Conservation (phyloP, 1,284 basidiomycete genomes). For the Sporisorium scitamineum region DNA sequence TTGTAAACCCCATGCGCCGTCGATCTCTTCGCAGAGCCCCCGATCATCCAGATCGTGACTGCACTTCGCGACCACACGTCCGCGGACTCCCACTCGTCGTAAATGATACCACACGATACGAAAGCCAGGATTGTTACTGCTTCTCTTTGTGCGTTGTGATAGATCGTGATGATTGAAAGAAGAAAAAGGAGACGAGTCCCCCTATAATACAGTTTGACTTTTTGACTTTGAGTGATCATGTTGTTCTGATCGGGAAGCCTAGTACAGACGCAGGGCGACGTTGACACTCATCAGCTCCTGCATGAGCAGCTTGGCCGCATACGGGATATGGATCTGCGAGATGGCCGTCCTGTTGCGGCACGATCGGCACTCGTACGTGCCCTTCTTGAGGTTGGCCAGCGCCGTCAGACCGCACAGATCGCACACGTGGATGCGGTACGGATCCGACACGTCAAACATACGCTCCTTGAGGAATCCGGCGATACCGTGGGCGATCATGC, state of each 20-base stretch:
- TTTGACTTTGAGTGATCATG: background rate
- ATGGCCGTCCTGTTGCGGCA: conserved; percentile 67
- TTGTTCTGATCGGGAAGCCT: background rate
- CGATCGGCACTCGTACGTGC: conserved; percentile 66
- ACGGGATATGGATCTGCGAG: conserved; percentile 70
- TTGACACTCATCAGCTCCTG: conserved; percentile 75
- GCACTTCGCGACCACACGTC: no score
- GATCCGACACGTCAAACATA: conserved; percentile 68
- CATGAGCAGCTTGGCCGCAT: conserved; percentile 82
- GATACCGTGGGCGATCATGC: conserved; percentile 99
- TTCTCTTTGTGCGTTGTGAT: no score
- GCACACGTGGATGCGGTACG: conserved; percentile 68
- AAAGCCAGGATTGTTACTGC: no score
- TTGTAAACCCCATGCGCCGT: no score
- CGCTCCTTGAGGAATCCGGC: conserved; percentile 83
- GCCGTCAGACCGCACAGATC: conserved; percentile 66
- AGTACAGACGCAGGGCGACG: conserved; percentile 66
- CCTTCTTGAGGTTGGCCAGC: conserved; percentile 67
- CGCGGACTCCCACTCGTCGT: no score
- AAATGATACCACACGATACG: no score
- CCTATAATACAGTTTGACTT: conserved; percentile 6
- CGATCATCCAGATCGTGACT: no score
- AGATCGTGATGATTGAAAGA: no score
- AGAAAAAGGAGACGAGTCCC: background rate
- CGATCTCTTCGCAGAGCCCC: no score